phyloP scores from a whole-genome alignment of 2,329 filamentous ascomycete species.

The Keithomyces neogunnii region DNA sequence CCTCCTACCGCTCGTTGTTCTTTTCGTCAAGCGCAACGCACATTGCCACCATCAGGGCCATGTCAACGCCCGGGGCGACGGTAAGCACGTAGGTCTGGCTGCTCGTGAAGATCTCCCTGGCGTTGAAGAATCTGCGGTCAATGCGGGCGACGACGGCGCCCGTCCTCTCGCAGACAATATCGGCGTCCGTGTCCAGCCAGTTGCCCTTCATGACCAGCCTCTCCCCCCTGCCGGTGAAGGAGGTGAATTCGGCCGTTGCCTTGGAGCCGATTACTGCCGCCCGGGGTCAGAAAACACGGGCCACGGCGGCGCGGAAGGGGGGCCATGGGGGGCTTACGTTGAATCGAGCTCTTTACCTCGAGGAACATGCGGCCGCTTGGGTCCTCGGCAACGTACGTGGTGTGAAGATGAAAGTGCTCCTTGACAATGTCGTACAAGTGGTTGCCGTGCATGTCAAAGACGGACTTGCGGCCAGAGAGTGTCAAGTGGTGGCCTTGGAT shows the following conservation, averaged over 20 bases:
- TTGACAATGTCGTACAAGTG: conserved; percentile 52
- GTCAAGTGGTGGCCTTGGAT: conserved; percentile 47
- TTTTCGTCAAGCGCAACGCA: conserved; percentile 62
- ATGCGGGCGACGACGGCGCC: conserved; percentile 49
- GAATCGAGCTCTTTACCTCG: conserved; percentile 41
- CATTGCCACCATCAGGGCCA: conserved; percentile 56
- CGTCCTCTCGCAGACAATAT: conserved; percentile 45
- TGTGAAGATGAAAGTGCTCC: conserved; percentile 40
- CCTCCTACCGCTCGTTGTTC: conserved; percentile 28
- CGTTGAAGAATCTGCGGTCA: conserved; percentile 48
- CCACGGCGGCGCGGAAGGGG: neutral
- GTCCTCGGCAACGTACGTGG: conserved; percentile 42
- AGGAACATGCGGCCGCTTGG: conserved; percentile 37
- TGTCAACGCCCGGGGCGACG: conserved; percentile 57
- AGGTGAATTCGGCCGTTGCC: conserved; percentile 49
- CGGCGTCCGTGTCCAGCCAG: conserved; percentile 48
- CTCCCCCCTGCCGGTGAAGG: conserved; percentile 31
- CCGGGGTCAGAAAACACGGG: neutral
- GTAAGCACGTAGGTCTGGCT: conserved; percentile 59
- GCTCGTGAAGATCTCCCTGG: conserved; percentile 47
- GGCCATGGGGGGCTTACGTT: neutral
- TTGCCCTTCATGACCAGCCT: conserved; percentile 51
- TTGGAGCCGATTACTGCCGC: conserved; percentile 42
- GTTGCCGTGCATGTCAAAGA: conserved; percentile 42
- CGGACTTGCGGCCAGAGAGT: conserved; percentile 45